These are phyloP conservation scores for Hypomyces perniciosus DNA, from an alignment of 2,329 filamentous ascomycete species.

Conservation along the genomic window DNA sequence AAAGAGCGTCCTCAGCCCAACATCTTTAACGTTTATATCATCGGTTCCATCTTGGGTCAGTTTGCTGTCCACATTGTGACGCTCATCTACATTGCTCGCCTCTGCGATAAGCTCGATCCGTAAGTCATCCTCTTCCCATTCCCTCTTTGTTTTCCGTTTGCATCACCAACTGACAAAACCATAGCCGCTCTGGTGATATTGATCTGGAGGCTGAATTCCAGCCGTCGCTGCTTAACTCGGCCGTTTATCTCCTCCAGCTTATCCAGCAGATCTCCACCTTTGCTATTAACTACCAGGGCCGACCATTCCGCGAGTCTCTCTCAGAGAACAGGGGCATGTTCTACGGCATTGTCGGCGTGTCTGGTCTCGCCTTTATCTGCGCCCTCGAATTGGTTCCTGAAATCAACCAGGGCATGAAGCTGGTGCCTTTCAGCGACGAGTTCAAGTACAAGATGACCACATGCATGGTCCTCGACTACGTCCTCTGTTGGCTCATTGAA, in stretches of 20 bases:
- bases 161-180: neutral
- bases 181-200: slow-evolving; percentile 51
- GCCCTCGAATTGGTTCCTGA: slow-evolving; percentile 94
- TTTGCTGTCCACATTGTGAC: slow-evolving; percentile 94
- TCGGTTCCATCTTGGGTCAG: slow-evolving; percentile 92
- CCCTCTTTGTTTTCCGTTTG: slow-evolving; percentile 20
- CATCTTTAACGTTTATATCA: slow-evolving; percentile 99
- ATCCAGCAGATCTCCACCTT: slow-evolving; percentile 99
- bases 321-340: slow-evolving; percentile 98
- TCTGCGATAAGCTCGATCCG: slow-evolving; percentile 81
- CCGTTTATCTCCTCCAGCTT: slow-evolving; percentile 92
- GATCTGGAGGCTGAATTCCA: slow-evolving; percentile 94
- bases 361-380: slow-evolving; percentile 85
- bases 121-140: slow-evolving; percentile 43
- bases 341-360: slow-evolving; percentile 87
- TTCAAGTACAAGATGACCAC: slow-evolving; percentile 84
- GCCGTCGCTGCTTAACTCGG: slow-evolving; percentile 90
- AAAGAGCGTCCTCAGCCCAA: slow-evolving; percentile 97
- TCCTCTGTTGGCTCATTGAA: slow-evolving; percentile 81
- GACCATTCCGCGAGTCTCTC: slow-evolving; percentile 93
- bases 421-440: slow-evolving; percentile 81
- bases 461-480: slow-evolving; percentile 84
- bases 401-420: slow-evolving; percentile 85
- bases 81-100: slow-evolving; percentile 86
- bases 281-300: slow-evolving; percentile 98